Conservation (phyloP, 768 basidiomycete genomes). For the Trametopsis cervina region DNA sequence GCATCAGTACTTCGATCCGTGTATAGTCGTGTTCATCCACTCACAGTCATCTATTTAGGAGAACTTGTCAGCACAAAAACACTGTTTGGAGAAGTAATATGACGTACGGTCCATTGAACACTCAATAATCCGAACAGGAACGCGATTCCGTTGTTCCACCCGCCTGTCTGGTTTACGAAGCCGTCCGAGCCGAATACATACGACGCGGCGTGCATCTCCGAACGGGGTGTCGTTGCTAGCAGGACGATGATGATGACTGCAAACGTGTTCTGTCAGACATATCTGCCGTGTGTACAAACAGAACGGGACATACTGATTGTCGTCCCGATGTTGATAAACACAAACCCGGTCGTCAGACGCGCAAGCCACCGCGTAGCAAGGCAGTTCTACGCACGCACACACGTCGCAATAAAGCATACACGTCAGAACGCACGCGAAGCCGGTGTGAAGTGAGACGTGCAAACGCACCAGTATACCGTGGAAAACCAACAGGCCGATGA, state of each 20-base stretch:
- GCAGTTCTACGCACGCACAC: slow-evolving; percentile 42
- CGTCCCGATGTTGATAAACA: slow-evolving; percentile 83
- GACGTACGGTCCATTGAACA: slow-evolving; percentile 80
- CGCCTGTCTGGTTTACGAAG: slow-evolving; percentile 75
- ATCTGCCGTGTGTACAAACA: not conserved
- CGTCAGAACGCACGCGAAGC: slow-evolving; percentile 41
- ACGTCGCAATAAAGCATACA: not conserved
- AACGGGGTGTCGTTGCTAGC: slow-evolving; percentile 62
- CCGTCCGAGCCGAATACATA: slow-evolving; percentile 78
- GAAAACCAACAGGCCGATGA: slow-evolving; percentile 64
- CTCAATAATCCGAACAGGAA: slow-evolving; percentile 81
- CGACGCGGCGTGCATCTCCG: slow-evolving; percentile 72
- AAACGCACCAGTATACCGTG: slow-evolving; percentile 61
- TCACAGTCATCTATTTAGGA: slow-evolving; percentile 9
- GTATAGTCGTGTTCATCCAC: slow-evolving; percentile 1
- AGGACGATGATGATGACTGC: slow-evolving; percentile 81
- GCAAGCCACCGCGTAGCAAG: slow-evolving; percentile 73
- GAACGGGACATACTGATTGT: slow-evolving; percentile 52
- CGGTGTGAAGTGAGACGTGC: slow-evolving; percentile 65
- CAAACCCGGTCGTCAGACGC: slow-evolving; percentile 64
- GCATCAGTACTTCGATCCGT: not conserved
- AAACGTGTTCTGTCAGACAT: not conserved
- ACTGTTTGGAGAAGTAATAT: not conserved
- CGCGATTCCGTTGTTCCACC: slow-evolving; percentile 71
- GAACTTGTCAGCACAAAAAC: not conserved